A percentile compares a stretch with the other conserved stretches of the same genome.
phyloP scores from a whole-genome alignment of 257 asterid species.

The Petunia secreta region DNA sequence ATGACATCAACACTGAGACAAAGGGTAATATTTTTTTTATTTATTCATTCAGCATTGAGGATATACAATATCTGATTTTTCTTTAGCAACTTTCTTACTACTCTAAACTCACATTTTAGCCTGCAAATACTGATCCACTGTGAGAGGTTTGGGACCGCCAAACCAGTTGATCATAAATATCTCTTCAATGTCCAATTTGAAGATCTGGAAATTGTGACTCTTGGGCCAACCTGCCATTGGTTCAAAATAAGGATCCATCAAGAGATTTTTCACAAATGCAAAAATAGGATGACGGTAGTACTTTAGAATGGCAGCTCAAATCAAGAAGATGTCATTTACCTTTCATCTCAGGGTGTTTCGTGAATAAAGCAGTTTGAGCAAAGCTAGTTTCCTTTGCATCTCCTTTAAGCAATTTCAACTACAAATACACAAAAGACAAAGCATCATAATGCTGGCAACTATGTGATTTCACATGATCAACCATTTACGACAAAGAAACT shows the following conservation, averaged over 20 bases:
- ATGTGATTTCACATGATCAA: background rate
- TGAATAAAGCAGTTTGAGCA: slow-evolving; percentile 68
- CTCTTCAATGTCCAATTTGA: slow-evolving; percentile 65
- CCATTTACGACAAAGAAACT: background rate
- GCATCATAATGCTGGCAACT: slow-evolving; percentile 1
- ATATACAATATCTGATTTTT: background rate
- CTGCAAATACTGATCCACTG: slow-evolving; percentile 76
- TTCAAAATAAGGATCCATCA: background rate
- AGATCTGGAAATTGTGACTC: slow-evolving; percentile 72
- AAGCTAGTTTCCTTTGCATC: slow-evolving; percentile 60
- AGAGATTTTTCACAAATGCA: background rate
- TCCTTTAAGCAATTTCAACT: slow-evolving; percentile 60
- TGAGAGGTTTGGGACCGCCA: slow-evolving; percentile 96
- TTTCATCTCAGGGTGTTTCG: slow-evolving; percentile 84
- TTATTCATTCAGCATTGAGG: background rate
- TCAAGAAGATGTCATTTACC: slow-evolving; percentile 40
- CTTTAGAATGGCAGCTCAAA: background rate
- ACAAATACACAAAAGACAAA: slow-evolving; percentile 29
- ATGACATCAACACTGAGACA: background rate
- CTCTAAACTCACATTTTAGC: slow-evolving; percentile 52
- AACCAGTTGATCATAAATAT: slow-evolving; percentile 87
- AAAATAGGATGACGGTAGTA: background rate
- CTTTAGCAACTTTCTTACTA: background rate
- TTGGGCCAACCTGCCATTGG: slow-evolving; percentile 80
- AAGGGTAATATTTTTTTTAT: background rate